phyloP scores from a whole-genome alignment of 2,329 filamentous ascomycete species.

The Huntiella moniliformis region DNA sequence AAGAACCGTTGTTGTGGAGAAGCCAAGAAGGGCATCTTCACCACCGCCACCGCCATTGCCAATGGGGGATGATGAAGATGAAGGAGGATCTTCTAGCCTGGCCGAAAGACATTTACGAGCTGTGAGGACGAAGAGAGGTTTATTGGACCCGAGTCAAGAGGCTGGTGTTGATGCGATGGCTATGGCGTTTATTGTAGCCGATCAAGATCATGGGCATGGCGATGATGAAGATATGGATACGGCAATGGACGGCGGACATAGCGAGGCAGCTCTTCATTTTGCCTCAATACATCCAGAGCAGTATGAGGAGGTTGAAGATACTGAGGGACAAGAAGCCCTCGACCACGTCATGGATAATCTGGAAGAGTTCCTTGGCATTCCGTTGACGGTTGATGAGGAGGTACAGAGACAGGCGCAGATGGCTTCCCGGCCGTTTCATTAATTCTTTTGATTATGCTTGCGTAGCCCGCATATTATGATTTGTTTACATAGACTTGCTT shows the following conservation, averaged over 20 bases:
- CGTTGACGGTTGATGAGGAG: slow-evolving; percentile 19
- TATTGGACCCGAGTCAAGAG: slow-evolving; percentile 5
- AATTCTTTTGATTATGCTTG: slow-evolving; percentile 14
- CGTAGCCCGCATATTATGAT: slow-evolving; percentile 11
- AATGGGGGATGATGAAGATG: not conserved
- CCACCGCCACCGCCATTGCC: slow-evolving; percentile 12
- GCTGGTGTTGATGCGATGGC: slow-evolving; percentile 29
- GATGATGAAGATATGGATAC: slow-evolving; percentile 2
- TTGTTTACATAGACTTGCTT: not conserved
- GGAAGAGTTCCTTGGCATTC: slow-evolving; percentile 24
- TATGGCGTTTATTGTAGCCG: slow-evolving; percentile 28
- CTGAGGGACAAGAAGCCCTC: slow-evolving; percentile 11
- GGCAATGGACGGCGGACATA: slow-evolving; percentile 7
- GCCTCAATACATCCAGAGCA: slow-evolving; percentile 12
- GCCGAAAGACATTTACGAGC: slow-evolving; percentile 10
- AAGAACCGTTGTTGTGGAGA: too few species aligned
- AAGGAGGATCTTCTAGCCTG: slow-evolving; percentile 14
- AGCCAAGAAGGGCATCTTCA: slow-evolving; percentile 2
- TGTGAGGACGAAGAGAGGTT: slow-evolving; percentile 1
- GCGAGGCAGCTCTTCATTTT: too few species aligned
- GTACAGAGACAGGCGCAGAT: slow-evolving; percentile 12
- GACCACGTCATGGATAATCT: slow-evolving; percentile 28
- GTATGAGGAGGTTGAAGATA: slow-evolving; percentile 24
- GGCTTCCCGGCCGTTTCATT: not conserved
- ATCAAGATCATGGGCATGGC: slow-evolving; percentile 14